Evolutionary conservation across 2,329 filamentous ascomycete species (phyloP), one percentile per base, ranked within the genome.

Genomic region (Coleophoma eucalyptorum): DNA sequence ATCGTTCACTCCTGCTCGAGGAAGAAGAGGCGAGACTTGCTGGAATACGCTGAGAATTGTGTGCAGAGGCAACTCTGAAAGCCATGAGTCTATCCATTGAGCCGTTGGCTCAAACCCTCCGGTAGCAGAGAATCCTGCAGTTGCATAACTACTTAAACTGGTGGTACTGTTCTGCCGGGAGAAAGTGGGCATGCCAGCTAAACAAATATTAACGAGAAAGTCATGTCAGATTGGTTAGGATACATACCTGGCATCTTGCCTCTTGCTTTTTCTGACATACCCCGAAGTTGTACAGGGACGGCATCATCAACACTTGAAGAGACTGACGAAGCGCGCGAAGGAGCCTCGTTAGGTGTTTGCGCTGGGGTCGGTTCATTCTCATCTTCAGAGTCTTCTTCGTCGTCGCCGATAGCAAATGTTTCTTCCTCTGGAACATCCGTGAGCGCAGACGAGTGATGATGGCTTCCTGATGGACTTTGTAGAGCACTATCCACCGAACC

Each of bases 241-340:
- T 43, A 26, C 53, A 48, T 60, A 65, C 63, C 63, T 32, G 93
- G 94, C 84, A 96, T 90, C 69, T 99, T 99, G 7, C 94, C 94
- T 46, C 94, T 79, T 15, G 94, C 94, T 68, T 97, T 99, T 69
- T 97, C 94, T 18, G 93, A 97, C 89, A 97, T 96, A 49, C 91
- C 91, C 51, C 90, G 82, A 31, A 96, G 68, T 65, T 97, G 92
- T 18, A 84, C 78, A 13, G 90, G 91, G 10, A 96, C 82, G 4
- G 87, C 86, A 53, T 95, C 91, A 52, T 95, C 90, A 1, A 80
- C 71, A 37, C 76, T 75, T 0, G 81, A 82, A 26, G 83, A 81
- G 18, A 87, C 75, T 0, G 89, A 93, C 4, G 88, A 85, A 19
- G 86, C 81, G 35, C 84, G 79, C 55, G 80, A 77, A 60, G 84